A percentile compares a stretch with the other conserved stretches of the same genome.
phyloP scores from a whole-genome alignment of 2,329 filamentous ascomycete genomes.

The Monascus ruber region DNA sequence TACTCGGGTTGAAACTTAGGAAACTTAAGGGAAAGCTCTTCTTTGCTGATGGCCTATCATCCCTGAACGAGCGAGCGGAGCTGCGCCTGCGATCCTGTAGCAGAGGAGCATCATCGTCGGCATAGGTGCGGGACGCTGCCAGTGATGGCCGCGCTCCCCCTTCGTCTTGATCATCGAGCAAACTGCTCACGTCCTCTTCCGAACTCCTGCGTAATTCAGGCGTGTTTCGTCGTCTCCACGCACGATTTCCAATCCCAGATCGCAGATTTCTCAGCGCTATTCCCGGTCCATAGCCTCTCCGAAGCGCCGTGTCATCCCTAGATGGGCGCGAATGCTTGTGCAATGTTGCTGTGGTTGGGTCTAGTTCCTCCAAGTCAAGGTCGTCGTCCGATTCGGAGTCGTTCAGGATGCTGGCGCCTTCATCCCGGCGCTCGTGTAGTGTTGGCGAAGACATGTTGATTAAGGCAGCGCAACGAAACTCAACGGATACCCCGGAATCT shows the following conservation, averaged over 20 bases:
- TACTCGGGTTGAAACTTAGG: conserved; percentile 52
- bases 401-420: conserved; percentile 19
- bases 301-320: conserved; percentile 15
- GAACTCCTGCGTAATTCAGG: conserved; percentile 29
- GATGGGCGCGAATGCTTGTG: conserved; percentile 13
- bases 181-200: conserved; percentile 55
- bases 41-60: conserved; percentile 32
- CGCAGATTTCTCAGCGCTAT: conserved; percentile 41
- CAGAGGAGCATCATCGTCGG: conserved; percentile 65
- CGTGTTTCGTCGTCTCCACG: conserved; percentile 23
- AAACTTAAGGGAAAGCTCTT: conserved; percentile 49
- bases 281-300: conserved; percentile 23
- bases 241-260: conserved; percentile 34
- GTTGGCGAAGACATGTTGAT: conserved; percentile 25
- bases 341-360: conserved; percentile 21
- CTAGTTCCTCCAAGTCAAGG: conserved; percentile 36
- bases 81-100: conserved; percentile 41
- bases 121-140: conserved; percentile 42
- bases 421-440: conserved; percentile 24
- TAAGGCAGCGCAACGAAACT: background rate
- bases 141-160: conserved; percentile 48
- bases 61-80: conserved; percentile 19
- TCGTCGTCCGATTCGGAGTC: conserved; percentile 32
- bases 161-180: conserved; percentile 54
- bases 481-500: conserved; percentile 4